Evolutionary conservation across 2,329 filamentous ascomycete genomes (phyloP).

Genomic region (Metarhizium humberi): DNA sequence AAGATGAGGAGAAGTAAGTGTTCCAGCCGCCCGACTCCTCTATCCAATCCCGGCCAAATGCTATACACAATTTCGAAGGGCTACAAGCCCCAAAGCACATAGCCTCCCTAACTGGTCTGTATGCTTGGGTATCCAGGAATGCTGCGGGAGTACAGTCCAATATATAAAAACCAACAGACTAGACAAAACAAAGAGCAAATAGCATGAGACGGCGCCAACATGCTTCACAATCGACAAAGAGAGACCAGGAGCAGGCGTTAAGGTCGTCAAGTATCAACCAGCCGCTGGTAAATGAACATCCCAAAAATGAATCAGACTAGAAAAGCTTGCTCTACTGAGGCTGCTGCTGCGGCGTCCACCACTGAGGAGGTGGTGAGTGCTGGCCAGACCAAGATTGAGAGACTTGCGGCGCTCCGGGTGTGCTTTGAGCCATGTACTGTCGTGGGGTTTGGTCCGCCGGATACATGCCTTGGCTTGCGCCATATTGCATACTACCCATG

Average conservation of each 20-base stretch:
- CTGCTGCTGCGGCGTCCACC: constrained; percentile 45
- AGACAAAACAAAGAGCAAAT: background rate
- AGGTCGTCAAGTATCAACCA: background rate
- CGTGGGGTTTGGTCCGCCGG: constrained; percentile 53
- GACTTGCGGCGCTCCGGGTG: constrained; percentile 39
- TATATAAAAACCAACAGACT: background rate
- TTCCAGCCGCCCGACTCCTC: constrained; percentile 26
- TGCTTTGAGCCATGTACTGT: constrained; percentile 58
- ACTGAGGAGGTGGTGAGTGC: constrained; percentile 51
- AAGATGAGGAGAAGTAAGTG: constrained; percentile 8
- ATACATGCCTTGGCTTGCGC: constrained; percentile 48
- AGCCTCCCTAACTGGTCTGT: constrained; percentile 24
- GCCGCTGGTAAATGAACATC: background rate
- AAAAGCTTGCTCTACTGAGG: constrained; percentile 18
- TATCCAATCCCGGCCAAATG: constrained; percentile 26
- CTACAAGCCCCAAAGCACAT: constrained; percentile 22
- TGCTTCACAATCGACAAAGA: background rate
- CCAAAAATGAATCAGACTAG: background rate
- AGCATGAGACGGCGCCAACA: background rate
- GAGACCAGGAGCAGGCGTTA: background rate
- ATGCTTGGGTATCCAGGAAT: constrained; percentile 27
- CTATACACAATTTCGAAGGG: constrained; percentile 22
- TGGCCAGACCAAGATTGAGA: constrained; percentile 48
- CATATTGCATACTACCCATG: constrained; percentile 52
- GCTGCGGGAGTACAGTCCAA: constrained; percentile 15